Base-by-base conservation (phyloP, 148 eudicot genomes). In the Pharnaceum exiguum region DNA sequence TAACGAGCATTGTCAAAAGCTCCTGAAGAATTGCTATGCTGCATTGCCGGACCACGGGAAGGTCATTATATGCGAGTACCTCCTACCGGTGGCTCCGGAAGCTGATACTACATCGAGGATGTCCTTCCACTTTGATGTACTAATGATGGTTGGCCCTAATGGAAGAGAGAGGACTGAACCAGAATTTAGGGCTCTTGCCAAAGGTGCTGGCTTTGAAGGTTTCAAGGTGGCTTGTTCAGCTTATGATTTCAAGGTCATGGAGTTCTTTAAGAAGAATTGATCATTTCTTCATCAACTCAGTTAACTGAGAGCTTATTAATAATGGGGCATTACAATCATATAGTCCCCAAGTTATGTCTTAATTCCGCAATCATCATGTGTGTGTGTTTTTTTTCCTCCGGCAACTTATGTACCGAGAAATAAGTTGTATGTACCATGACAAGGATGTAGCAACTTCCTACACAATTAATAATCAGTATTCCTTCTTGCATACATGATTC, bases 121-220 rank as follows among this genome's bases (percentile, higher is more conserved):
- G 4, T 86, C 81, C 3, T 62, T 91, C 60, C 96, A 87, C 8
- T 60, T 77, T 0, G 96, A 91, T 29, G 88, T 80, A 0, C 79
- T 91, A 46, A 91, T 91, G 98, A 63, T 91, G 63, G 89, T 87
- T 7, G 90, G 81, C 70, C 89, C 96, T 0, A 93, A 93, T 40
- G 98, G 98, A 9, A 87, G 87, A 57, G 96, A 87, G 64, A 85
- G 98, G 79, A 91, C 98, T 0, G 79, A 77, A 63, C 74, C 71
- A 37, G 98, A 91, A 51, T 91, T 80, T 36, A 76, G 82, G 72
- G 67, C 65, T 5, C 68, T 91, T 65, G 98, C 94, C 2, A 82
- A 81, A 40, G 80, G 72, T 0, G 69, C 98, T 32, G 98, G 98
- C 0, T 91, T 91, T 22, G 48, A 69, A 43, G 76, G 75, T 1